Evolutionary conservation across 495 filamentous ascomycete species (phyloP).

Genomic region (Lineolata rhizophorae): DNA sequence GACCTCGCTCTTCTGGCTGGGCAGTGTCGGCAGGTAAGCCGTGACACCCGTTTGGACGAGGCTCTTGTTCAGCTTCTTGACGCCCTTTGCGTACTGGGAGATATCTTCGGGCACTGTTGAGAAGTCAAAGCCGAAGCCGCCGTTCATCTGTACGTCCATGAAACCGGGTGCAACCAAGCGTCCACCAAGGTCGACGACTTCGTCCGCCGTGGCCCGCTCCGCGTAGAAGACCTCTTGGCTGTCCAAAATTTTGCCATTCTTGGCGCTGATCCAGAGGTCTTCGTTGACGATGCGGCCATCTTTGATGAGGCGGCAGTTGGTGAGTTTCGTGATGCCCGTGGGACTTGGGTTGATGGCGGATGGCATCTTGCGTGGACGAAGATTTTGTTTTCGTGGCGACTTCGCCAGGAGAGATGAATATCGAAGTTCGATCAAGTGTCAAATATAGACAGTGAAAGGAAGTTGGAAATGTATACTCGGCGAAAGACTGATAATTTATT

Average conservation of each 20-base stretch:
- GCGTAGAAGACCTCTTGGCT: too few relatives aligned
- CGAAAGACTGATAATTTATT: too few relatives aligned
- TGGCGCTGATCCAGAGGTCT: slow-evolving; percentile 15
- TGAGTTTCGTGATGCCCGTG: slow-evolving; percentile 20
- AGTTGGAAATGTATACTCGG: too few relatives aligned
- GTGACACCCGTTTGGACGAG: slow-evolving; percentile 20
- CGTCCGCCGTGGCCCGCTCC: slow-evolving; percentile 14
- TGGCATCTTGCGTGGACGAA: too few relatives aligned
- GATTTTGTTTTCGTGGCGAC: too few relatives aligned
- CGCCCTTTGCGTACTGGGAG: slow-evolving; percentile 12
- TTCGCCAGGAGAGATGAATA: too few relatives aligned
- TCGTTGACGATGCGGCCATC: slow-evolving; percentile 20
- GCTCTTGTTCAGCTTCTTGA: slow-evolving; percentile 14
- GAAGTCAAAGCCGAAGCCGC: slow-evolving; percentile 20
- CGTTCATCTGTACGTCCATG: slow-evolving; percentile 21
- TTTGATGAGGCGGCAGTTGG: slow-evolving; percentile 22
- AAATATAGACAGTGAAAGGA: too few relatives aligned
- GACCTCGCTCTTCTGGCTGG: slow-evolving; percentile 15
- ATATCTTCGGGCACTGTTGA: slow-evolving; percentile 16
- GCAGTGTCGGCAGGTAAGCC: slow-evolving; percentile 20
- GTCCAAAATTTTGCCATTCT: slow-evolving; percentile 17
- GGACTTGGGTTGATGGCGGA: too few relatives aligned
- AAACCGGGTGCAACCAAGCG: slow-evolving; percentile 20
- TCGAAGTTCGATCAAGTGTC: too few relatives aligned
- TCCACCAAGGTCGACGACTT: slow-evolving; percentile 21